phyloP scores from a whole-genome alignment of 345 rosid species.

The Turritis glabra region DNA sequence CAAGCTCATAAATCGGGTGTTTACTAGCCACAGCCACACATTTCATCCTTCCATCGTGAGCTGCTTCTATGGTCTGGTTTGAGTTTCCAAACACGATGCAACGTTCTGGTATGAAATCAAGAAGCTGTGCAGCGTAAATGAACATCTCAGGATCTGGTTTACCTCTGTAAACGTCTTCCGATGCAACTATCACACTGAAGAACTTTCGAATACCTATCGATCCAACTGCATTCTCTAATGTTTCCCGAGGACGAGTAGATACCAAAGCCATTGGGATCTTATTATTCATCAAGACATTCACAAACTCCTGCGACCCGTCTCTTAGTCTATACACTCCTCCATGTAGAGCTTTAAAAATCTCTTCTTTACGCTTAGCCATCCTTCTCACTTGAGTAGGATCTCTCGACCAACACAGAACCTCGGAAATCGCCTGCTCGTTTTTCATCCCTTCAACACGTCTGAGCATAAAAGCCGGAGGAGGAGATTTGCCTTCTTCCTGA shows the following conservation, averaged over 20 bases:
- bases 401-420: conserved; percentile 96
- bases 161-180: conserved; percentile 90
- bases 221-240: conserved; percentile 71
- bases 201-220: conserved; percentile 61
- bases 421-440: conserved; percentile 94
- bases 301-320: conserved; percentile 83
- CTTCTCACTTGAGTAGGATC: conserved; percentile 70
- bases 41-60: conserved; percentile 91
- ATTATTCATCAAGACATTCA: conserved; percentile 72
- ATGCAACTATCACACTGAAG: conserved; percentile 75
- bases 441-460: conserved; percentile 91
- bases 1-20: conserved; percentile 87
- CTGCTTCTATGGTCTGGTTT: conserved; percentile 90
- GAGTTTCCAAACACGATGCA: conserved; percentile 98
- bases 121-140: conserved; percentile 78
- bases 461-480: conserved; percentile 73
- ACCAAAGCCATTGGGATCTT: conserved; percentile 97
- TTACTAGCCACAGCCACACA: conserved; percentile 96
- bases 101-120: conserved; percentile 83
- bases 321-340: conserved; percentile 79
- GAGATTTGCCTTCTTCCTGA: conserved; percentile 85
- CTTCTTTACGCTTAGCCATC: conserved; percentile 85
- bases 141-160: conserved; percentile 98
- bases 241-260: conserved; percentile 77
- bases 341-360: conserved; percentile 70